These are phyloP conservation scores for Hymenoscyphus linearis DNA, from an alignment of 2,329 filamentous ascomycete species.

Conservation along the genomic window DNA sequence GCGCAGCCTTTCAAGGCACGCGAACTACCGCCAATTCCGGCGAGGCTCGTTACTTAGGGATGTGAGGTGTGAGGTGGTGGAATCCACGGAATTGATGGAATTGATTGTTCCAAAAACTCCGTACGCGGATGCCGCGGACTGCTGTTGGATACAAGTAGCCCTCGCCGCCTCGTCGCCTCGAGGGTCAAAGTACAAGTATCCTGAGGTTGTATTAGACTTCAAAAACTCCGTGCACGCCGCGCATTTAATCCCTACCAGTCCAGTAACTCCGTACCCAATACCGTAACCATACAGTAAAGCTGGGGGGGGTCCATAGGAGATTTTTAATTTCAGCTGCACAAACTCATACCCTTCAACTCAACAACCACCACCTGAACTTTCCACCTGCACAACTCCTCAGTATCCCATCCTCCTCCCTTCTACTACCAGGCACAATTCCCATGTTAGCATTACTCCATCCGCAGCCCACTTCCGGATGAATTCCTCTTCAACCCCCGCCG, in stretches of 20 bases:
- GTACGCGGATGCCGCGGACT: background rate
- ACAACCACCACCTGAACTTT: background rate
- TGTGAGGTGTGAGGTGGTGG: too few species aligned
- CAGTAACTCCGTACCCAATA: too few species aligned
- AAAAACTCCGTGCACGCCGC: background rate
- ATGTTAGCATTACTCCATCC: conserved; percentile 1
- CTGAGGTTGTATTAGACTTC: too few species aligned
- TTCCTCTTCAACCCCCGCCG: background rate
- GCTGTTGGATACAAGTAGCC: background rate
- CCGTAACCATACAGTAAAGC: background rate
- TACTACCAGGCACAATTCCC: background rate
- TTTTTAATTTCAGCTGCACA: background rate
- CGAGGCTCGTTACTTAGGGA: too few species aligned
- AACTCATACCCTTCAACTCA: background rate
- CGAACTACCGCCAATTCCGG: too few species aligned
- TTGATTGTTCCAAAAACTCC: background rate
- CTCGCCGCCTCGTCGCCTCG: too few species aligned
- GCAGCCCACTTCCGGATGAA: conserved; percentile 1
- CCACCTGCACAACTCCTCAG: background rate
- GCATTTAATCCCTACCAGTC: background rate
- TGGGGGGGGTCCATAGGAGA: background rate
- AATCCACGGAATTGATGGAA: background rate
- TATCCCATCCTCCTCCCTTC: background rate
- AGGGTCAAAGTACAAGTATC: too few species aligned
- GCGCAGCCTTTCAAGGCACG: too few species aligned